Evolutionary conservation across 768 basidiomycete genomes (phyloP), one percentile per base, ranked within the genome.

Genomic region (Auricularia heimuer): DNA sequence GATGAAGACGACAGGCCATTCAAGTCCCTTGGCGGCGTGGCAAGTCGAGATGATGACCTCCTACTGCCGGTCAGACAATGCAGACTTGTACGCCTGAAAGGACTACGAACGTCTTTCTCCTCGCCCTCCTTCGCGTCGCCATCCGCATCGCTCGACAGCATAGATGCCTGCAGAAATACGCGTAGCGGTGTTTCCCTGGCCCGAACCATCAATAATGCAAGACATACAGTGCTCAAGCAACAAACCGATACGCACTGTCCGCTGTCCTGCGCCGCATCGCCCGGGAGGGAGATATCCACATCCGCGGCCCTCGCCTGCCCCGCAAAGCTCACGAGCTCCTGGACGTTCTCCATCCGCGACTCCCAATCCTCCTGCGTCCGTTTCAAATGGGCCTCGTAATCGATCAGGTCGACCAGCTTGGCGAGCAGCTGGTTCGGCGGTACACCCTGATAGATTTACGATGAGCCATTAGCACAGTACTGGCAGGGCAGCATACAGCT

Each of bases 1-100:
- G 21, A 91, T 77, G 67, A 94, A 86, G 0, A 94, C 91, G 1
- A 94, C 88, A 1, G 93, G 92, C 92, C 92, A 96, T 74, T 96
- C 93, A 7, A 94, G 77, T 0, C 93, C 92, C 73, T 96, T 96
- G 0, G 92, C 92, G 39, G 91, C 84, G 76, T 96, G 93, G 64
- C 92, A 92, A 0, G 93, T 95, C 1, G 88, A 81, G 54, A 94
- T 85, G 1, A 86, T 88, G 6, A 94, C 91, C 81, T 88, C 90
- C 88, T 91, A 37, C 63, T 16, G 47, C 24, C 24, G 64, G 39
- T 63, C 21, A 63, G 21, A 11, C 18, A 34, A 56, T 21, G 56
- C 36, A 54, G 56, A 65, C 21, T 54, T n/a, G 3, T 6, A 61
- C 35, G 61, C 61, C 34, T 11, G 24, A 21, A 56, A 42, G 62